Conservation (phyloP, 139 green algal species). For the Pedinophyceae sp. region DNA sequence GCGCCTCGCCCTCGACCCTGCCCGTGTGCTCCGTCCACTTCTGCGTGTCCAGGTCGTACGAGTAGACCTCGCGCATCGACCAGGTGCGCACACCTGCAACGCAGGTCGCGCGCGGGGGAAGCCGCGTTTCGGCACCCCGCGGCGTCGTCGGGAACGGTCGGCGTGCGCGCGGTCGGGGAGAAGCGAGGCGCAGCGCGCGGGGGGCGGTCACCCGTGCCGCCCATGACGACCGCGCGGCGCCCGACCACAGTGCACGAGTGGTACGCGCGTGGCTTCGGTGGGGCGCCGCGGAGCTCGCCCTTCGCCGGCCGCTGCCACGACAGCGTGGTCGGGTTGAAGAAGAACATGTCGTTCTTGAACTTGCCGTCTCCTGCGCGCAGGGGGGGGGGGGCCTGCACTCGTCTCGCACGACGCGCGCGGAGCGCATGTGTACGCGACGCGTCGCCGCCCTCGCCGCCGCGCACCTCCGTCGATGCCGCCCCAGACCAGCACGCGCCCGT, state of each 20-base stretch:
- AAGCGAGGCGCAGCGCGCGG: too few species aligned
- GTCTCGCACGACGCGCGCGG: too few species aligned
- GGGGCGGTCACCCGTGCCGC: slow-evolving; percentile 9
- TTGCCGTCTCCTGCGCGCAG: too few species aligned
- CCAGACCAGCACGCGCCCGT: slow-evolving; percentile 15
- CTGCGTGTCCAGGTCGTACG: slow-evolving; percentile 9
- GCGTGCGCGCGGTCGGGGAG: too few species aligned
- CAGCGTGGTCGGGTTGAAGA: slow-evolving; percentile 5
- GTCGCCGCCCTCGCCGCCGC: too few species aligned
- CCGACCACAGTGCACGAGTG: slow-evolving; percentile 15
- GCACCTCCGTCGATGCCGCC: slow-evolving; percentile 12
- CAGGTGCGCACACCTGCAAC: too few species aligned
- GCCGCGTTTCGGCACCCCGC: too few species aligned
- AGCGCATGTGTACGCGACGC: too few species aligned
- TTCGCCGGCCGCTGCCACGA: slow-evolving; percentile 6
- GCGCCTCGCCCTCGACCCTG: slow-evolving; percentile 12
- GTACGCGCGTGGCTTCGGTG: slow-evolving; percentile 16
- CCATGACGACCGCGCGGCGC: slow-evolving; percentile 9
- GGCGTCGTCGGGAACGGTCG: too few species aligned
- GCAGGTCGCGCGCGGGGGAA: too few species aligned
- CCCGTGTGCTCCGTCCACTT: slow-evolving; percentile 17
- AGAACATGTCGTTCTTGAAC: slow-evolving; percentile 12
- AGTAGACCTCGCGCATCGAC: slow-evolving; percentile 18
- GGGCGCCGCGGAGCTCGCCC: slow-evolving; percentile 7
- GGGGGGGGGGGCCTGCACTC: too few species aligned